A percentile compares a stretch with the other conserved stretches of the same genome.
Evolutionary conservation across 306 rosid species (phyloP).

Genomic region (Cucumis cinereus): DNA sequence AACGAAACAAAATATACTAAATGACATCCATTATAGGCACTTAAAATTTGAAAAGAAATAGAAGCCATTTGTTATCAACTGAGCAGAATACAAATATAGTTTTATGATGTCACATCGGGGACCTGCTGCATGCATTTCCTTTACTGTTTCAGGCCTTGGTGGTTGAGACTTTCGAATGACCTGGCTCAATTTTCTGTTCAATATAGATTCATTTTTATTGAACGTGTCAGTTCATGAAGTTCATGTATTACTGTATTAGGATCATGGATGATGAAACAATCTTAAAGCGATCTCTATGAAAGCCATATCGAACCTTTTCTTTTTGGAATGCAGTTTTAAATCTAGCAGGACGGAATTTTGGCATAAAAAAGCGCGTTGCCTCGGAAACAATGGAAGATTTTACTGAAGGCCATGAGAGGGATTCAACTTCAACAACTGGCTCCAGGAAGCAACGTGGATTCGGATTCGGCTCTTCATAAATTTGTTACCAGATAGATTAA

Average conservation of each 20-base stretch:
- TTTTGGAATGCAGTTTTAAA: not conserved
- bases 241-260: not conserved
- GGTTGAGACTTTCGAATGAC: not conserved
- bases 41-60: too few relatives aligned
- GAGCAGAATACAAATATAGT: not conserved
- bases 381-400: not conserved
- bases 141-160: not conserved
- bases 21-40: too few relatives aligned
- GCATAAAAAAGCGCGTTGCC: not conserved
- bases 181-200: not conserved
- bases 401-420: not conserved
- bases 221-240: not conserved
- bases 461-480: not conserved
- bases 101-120: not conserved
- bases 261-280: not conserved
- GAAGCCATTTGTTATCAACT: too few relatives aligned
- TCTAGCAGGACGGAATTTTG: not conserved
- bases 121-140: not conserved
- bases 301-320: not conserved
- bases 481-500: slow-evolving; percentile 4
- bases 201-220: not conserved
- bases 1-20: too few relatives aligned
- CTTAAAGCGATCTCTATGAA: not conserved
- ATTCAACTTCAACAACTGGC: not conserved
- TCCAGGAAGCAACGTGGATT: not conserved